Base-by-base conservation (phyloP, 768 basidiomycete species). In the Boletus pseudo-olivaceus region DNA sequence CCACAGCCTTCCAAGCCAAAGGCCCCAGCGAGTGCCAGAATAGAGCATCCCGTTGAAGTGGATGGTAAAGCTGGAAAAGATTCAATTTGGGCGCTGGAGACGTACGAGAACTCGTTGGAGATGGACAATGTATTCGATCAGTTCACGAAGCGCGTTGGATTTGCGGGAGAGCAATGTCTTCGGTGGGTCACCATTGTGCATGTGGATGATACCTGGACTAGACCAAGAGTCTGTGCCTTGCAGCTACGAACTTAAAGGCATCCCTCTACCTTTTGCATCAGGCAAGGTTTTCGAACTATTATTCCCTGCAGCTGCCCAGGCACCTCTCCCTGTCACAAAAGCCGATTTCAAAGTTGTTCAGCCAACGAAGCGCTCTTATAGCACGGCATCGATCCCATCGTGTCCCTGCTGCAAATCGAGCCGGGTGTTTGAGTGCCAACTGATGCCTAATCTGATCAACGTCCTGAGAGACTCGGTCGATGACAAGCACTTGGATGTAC, bases 361-460 rank as follows among this genome's bases (percentile, higher is more conserved):
- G 20, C 54, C 66, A 27, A 67, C 69, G 37, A 81, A 78, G 60
- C 77, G 83, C 40, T 72, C 72, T 0, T 97, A 86, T 71, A 70
- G 76, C 42, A 72, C 83, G 5, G 62, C 75, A 1, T 69, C 76
- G 8, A 73, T 93, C 30, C 83, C 87, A 0, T 56, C 70, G 0
- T 98, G 96, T 67, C 76, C 83, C 2, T 63, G 72, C 14, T 98
- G 96, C 73, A 73, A 76, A 35, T 76, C 81, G 3, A 74, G 73
- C 41, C 81, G 93, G 15, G 80, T 87, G 20, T 98, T 97, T 68
- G 96, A 98, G 68, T 89, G 89, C 62, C 96, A 98, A 69, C 76
- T 98, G 49, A 96, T 95, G 84, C 96, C 96, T 2, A 92, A 93
- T 66, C 74, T 98, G 49, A 93, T 98, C 68, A 90, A 90, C 48